phyloP scores from a whole-genome alignment of 108 stramenopile genomes.

The Ochromonas danica region DNA sequence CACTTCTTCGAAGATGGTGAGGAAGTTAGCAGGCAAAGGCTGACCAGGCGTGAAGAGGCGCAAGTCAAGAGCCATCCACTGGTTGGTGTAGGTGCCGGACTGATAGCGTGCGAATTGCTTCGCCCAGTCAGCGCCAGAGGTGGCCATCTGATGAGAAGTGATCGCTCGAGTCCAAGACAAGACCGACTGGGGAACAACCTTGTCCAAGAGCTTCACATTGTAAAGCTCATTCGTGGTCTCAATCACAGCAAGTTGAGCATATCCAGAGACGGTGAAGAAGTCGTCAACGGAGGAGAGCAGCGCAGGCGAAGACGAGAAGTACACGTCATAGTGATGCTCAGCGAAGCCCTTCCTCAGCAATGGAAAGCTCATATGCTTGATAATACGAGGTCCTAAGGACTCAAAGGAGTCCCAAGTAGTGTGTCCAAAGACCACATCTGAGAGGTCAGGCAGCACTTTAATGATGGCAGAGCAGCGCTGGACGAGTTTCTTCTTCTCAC shows the following conservation, averaged over 20 bases:
- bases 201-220: not conserved
- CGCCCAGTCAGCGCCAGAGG: conserved; percentile 9
- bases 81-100: conserved; percentile 43
- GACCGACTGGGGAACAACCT: conserved; percentile 12
- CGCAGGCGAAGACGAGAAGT: conserved; percentile 34
- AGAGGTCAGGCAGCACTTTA: not conserved
- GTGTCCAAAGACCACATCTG: conserved; percentile 31
- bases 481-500: not conserved
- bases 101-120: conserved; percentile 9
- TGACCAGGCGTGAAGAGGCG: conserved; percentile 31
- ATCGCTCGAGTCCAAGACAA: conserved; percentile 12
- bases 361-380: conserved; percentile 27
- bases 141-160: conserved; percentile 12
- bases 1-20: conserved; percentile 46
- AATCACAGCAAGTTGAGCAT: conserved; percentile 19
- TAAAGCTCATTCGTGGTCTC: conserved; percentile 8
- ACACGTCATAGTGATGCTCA: conserved; percentile 25
- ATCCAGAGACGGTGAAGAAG: not conserved
- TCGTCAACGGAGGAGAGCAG: conserved; percentile 33
- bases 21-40: conserved; percentile 17
- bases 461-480: conserved; percentile 26
- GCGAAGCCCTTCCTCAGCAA: not conserved
- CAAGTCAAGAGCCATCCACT: conserved; percentile 45
- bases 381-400: conserved; percentile 27
- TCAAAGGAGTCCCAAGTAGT: conserved; percentile 26